A percentile compares a stretch with the other conserved stretches of the same genome.
Conservation (phyloP, 768 basidiomycete genomes). For the Boletellus ananiceps region DNA sequence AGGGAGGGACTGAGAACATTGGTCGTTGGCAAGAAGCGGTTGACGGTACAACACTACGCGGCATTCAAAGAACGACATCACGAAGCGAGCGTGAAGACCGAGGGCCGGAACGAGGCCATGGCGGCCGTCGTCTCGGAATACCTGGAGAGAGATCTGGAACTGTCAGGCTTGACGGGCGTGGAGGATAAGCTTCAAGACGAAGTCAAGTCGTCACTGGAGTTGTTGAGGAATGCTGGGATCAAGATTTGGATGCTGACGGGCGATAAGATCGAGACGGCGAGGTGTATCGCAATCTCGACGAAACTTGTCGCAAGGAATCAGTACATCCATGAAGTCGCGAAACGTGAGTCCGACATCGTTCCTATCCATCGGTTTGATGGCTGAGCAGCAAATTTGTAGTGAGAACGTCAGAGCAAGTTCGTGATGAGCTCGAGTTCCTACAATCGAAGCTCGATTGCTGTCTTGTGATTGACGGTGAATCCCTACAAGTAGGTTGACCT, state of each 20-base stretch:
- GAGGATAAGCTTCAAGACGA: constrained; percentile 99
- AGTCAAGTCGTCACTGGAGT: constrained; percentile 88
- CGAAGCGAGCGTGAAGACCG: constrained; percentile 72
- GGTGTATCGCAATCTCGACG: constrained; percentile 96
- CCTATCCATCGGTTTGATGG: not conserved
- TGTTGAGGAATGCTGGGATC: constrained; percentile 92
- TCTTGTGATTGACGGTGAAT: constrained; percentile 97
- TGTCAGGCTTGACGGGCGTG: constrained; percentile 94
- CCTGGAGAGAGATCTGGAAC: constrained; percentile 85
- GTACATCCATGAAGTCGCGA: constrained; percentile 95
- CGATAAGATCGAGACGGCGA: constrained; percentile 98
- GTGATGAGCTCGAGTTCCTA: constrained; percentile 88
- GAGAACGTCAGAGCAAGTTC: constrained; percentile 74
- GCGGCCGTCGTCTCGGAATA: constrained; percentile 63
- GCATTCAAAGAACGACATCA: constrained; percentile 72
- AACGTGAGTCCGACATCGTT: constrained; percentile 45
- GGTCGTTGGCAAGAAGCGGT: constrained; percentile 80
- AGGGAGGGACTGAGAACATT: constrained; percentile 92
- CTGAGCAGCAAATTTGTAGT: constrained; percentile 46
- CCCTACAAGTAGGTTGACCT: constrained; percentile 62
- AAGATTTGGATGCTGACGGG: constrained; percentile 99
- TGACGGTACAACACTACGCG: constrained; percentile 63
- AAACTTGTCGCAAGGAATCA: constrained; percentile 95
- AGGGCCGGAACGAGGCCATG: constrained; percentile 82
- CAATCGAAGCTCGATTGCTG: constrained; percentile 96